phyloP scores from a whole-genome alignment of 208 protist species.

The Trypanosoma brucei region DNA sequence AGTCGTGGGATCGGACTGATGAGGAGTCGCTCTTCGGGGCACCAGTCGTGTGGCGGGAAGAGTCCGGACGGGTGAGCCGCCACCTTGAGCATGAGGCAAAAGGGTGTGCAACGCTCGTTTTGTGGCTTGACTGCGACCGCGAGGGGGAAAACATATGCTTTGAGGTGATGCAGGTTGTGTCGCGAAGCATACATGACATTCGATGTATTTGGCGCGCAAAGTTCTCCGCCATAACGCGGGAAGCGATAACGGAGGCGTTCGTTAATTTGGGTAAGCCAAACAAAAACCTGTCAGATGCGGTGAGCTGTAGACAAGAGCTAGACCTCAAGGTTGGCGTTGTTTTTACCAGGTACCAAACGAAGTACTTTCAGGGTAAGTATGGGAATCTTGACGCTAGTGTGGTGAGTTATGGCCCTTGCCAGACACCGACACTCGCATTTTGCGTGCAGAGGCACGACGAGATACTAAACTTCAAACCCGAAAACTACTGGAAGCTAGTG shows the following conservation, averaged over 20 bases:
- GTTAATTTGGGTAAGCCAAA: constrained; percentile 84
- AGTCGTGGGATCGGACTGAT: constrained; percentile 85
- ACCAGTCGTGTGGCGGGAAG: constrained; percentile 80
- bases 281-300: constrained; percentile 86
- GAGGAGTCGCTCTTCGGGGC: constrained; percentile 85
- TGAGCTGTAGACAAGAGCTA: constrained; percentile 93
- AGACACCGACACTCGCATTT: constrained; percentile 95
- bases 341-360: constrained; percentile 93
- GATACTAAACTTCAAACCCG: constrained; percentile 89
- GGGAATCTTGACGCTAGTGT: constrained; percentile 85
- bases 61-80: constrained; percentile 75
- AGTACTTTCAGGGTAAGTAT: constrained; percentile 89
- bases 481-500: constrained; percentile 86
- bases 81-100: constrained; percentile 77
- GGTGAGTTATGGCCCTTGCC: constrained; percentile 95
- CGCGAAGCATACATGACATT: constrained; percentile 40
- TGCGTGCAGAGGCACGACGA: constrained; percentile 91
- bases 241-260: constrained; percentile 86
- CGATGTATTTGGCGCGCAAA: constrained; percentile 84
- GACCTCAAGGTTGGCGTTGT: constrained; percentile 95
- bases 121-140: constrained; percentile 96
- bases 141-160: constrained; percentile 98
- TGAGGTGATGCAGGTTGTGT: constrained; percentile 91
- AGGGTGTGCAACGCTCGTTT: constrained; percentile 84
- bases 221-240: constrained; percentile 89